A percentile compares a stretch with the other conserved stretches of the same genome.
These are phyloP conservation scores for Salix viminalis DNA, from an alignment of 345 rosid genomes.

Conservation along the genomic window DNA sequence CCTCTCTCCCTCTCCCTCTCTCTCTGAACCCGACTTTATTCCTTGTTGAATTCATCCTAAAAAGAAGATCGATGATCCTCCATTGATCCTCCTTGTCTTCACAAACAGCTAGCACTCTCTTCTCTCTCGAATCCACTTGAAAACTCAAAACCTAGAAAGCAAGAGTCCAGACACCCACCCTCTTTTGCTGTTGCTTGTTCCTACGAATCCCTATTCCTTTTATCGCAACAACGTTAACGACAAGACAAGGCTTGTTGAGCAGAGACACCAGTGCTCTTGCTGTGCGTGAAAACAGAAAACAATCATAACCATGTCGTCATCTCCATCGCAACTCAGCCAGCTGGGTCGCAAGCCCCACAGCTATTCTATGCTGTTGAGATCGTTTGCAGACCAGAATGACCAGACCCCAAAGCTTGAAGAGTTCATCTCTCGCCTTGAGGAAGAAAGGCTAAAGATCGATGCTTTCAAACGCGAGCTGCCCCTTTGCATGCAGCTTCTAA, in stretches of 20 bases:
- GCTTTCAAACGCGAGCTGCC: conserved; percentile 99
- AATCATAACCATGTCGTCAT: conserved; percentile 56
- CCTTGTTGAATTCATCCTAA: conserved; percentile 51
- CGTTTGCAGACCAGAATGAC: conserved; percentile 64
- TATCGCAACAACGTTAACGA: conserved; percentile 21
- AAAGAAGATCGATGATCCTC: conserved; percentile 46
- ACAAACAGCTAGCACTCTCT: conserved; percentile 37
- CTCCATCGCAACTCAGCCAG: conserved; percentile 65
- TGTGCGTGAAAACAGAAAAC: not conserved
- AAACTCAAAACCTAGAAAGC: conserved; percentile 30
- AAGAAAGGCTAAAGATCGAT: conserved; percentile 92
- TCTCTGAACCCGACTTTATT: conserved; percentile 42
- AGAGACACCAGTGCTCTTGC: conserved; percentile 9
- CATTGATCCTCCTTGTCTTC: conserved; percentile 61
- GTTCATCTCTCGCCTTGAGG: conserved; percentile 73
- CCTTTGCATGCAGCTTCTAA: conserved; percentile 99
- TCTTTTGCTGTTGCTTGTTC: conserved; percentile 41
- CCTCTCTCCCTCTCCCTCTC: conserved; percentile 15
- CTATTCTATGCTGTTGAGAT: conserved; percentile 82
- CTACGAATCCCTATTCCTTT: conserved; percentile 17
- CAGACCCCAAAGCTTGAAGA: conserved; percentile 85
- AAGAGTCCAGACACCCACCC: conserved; percentile 22
- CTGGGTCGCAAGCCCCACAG: conserved; percentile 81
- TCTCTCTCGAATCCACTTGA: conserved; percentile 9
- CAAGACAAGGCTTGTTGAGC: conserved; percentile 7